Percentiles rank a stretch among this genome's conserved stretches.
Evolutionary conservation across 768 basidiomycete genomes (phyloP).

Genomic region (Pisolithus marmoratus): DNA sequence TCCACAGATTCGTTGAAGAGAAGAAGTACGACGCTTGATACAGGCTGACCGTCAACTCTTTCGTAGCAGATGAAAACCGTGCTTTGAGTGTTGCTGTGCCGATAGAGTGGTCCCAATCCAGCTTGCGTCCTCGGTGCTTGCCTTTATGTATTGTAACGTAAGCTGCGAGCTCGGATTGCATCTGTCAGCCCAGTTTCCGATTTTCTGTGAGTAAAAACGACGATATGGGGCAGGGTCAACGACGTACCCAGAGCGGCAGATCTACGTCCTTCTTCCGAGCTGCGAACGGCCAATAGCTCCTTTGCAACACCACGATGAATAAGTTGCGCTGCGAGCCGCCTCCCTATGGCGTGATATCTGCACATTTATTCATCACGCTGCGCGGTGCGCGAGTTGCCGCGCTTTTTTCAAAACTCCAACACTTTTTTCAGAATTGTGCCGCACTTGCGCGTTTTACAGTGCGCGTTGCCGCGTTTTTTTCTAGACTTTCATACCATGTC

Average conservation of each 20-base stretch:
- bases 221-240: background rate
- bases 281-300: slow-evolving; percentile 83
- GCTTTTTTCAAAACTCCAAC: too few species aligned
- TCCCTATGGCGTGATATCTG: too few species aligned
- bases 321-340: slow-evolving; percentile 46
- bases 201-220: background rate
- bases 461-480: too few species aligned
- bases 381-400: too few species aligned
- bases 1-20: slow-evolving; percentile 72
- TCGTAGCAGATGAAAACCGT: slow-evolving; percentile 58
- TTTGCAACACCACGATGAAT: slow-evolving; percentile 77
- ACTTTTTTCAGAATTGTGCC: too few species aligned
- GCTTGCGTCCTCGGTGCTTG: slow-evolving; percentile 68
- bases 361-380: too few species aligned
- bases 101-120: slow-evolving; percentile 85
- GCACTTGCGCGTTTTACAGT: too few species aligned
- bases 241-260: slow-evolving; percentile 48
- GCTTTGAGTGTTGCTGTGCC: slow-evolving; percentile 77
- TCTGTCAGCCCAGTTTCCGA: slow-evolving; percentile 35
- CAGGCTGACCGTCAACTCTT: slow-evolving; percentile 87
- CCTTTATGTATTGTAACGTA: slow-evolving; percentile 71
- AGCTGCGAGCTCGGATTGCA: slow-evolving; percentile 61
- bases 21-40: slow-evolving; percentile 86
- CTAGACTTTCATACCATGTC: too few species aligned
- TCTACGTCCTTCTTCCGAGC: slow-evolving; percentile 44